Base-by-base conservation (phyloP, 2,329 filamentous ascomycete species). In the Raffaelea albimanens region DNA sequence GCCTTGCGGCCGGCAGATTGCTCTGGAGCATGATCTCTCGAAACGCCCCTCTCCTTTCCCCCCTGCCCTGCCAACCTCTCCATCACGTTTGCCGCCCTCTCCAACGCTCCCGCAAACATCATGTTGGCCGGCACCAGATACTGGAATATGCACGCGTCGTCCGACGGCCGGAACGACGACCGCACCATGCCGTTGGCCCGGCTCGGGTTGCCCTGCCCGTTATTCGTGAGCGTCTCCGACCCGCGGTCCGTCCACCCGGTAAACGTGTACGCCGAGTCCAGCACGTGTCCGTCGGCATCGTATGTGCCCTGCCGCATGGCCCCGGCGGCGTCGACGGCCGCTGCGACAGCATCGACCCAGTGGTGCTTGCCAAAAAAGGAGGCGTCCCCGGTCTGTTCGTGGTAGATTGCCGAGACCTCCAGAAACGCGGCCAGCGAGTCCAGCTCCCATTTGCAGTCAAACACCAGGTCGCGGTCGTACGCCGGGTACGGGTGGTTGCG, bases 401-500 rank as follows among this genome's bases (percentile, higher is more conserved):
- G 86, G 49, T 93, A 95, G 50, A 90, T 81, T 43, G 86, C 83
- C 2, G 80, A 81, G 4, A 95, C 73, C 39, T 85, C 80, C n/a
- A 95, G 73, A 63, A 95, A 95, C 40, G 86, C 82, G 0, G 88
- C 88, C 2, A 95, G 76, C 8, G 87, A 91, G 67, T 95, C 89
- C 34, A 95, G 78, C 65, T 95, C 89, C 64, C 91, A 95, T 67
- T 95, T 95, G 73, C 87, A 94, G 61, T 90, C 87, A 57, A 87
- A 91, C 1, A 91, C 86, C 20, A 80, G 71, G 1, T 70, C 72
- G 2, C 72, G 73, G 57, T 87, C 81, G 55, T 88, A 87, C 0
- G 72, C 67, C 2, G 85, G 83, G 73, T 47, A 76, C 67, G 63
- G 60, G 65, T 68, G 52, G 61, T 83, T 82, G 2, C 76, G 74